Conservation (phyloP, 148 eudicot genomes). For the Camellia japonica region DNA sequence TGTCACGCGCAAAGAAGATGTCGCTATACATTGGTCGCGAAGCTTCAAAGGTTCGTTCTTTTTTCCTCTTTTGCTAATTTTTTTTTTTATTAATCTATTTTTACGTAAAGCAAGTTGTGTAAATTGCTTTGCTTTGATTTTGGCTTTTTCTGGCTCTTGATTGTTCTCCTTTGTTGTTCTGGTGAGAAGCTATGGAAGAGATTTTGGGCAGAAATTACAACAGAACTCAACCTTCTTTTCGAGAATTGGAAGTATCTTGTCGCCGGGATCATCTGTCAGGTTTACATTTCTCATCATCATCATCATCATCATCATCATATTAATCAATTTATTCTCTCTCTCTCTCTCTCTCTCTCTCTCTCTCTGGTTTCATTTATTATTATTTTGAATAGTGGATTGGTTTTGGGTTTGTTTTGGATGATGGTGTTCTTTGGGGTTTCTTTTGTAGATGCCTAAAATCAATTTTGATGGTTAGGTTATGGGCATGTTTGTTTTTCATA, state of each 20-base stretch:
- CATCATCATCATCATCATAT: too few relatives aligned
- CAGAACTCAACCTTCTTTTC: slow-evolving; percentile 66
- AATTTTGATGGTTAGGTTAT: background rate
- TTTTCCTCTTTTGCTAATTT: background rate
- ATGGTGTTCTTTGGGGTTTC: background rate
- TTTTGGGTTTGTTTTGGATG: background rate
- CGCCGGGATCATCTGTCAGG: slow-evolving; percentile 89
- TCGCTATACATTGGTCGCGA: slow-evolving; percentile 97
- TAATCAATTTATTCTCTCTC: background rate
- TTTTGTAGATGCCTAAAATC: background rate
- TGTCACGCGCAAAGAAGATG: slow-evolving; percentile 41
- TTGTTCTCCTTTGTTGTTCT: slow-evolving; percentile 15
- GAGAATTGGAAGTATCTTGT: slow-evolving; percentile 94
- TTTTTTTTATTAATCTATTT: background rate
- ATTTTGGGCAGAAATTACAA: slow-evolving; percentile 65
- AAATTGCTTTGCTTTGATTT: slow-evolving; percentile 1
- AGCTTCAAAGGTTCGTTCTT: slow-evolving; percentile 76
- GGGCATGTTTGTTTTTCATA: background rate
- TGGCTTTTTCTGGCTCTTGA: background rate
- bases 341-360: background rate
- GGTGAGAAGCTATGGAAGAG: slow-evolving; percentile 86
- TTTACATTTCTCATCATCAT: slow-evolving; percentile 13
- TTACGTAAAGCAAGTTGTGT: background rate
- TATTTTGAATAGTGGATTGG: background rate
- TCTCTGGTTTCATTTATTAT: background rate